Evolutionary conservation across 139 green algal genomes (phyloP).

Genomic region (Zygnema cylindricum): DNA sequence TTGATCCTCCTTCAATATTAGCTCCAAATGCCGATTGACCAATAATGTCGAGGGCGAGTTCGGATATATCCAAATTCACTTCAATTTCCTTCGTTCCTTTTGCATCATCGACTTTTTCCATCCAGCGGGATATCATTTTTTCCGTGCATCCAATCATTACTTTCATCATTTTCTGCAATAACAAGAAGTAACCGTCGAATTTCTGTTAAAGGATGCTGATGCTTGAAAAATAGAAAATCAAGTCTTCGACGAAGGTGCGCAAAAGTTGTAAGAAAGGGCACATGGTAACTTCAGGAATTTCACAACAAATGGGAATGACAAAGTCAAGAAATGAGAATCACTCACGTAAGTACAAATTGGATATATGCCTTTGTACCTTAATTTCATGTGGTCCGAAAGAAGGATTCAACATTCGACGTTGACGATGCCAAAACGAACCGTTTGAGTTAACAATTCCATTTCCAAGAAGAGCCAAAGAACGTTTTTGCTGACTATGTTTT

Average conservation of each 20-base stretch:
- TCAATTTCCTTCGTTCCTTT: constrained; percentile 17
- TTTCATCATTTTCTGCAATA: background rate
- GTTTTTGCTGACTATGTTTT: background rate
- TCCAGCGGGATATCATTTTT: background rate
- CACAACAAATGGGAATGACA: no score
- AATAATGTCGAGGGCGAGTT: constrained; percentile 41
- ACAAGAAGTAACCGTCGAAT: no score
- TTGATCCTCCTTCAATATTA: background rate
- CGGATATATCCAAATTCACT: constrained; percentile 19
- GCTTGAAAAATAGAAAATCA: no score
- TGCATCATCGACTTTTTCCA: background rate
- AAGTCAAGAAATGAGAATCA: no score
- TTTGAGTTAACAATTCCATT: constrained; percentile 31
- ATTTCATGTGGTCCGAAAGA: constrained; percentile 26
- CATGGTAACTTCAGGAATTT: no score
- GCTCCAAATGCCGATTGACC: constrained; percentile 32
- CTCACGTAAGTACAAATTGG: no score
- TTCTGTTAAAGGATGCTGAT: no score
- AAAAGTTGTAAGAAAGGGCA: no score
- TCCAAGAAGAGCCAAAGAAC: constrained; percentile 20
- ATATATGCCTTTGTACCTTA: no score
- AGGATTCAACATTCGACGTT: constrained; percentile 32
- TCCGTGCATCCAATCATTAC: background rate
- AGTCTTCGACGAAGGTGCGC: no score
- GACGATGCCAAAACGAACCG: constrained; percentile 25